Conservation (phyloP, 371 early-diverging fungal genomes). For the Amoeboaphelidium protococcarum region DNA sequence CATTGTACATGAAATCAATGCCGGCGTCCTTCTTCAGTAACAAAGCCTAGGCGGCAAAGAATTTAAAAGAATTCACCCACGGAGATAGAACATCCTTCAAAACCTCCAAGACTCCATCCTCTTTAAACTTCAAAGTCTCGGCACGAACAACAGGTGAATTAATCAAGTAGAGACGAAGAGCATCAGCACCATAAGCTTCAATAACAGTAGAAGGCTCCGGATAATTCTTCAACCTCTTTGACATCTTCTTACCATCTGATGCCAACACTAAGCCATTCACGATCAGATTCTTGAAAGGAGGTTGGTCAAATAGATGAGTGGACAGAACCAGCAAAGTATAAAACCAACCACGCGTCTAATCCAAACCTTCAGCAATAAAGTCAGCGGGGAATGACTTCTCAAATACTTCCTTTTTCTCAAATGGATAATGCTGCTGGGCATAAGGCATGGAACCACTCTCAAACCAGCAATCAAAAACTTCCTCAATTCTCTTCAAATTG, state of each 20-base stretch:
- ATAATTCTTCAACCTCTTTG: constrained; percentile 98
- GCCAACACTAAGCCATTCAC: constrained; percentile 98
- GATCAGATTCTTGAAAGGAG: constrained; percentile 99
- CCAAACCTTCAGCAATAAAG: constrained; percentile 99
- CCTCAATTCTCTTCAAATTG: constrained; percentile 67
- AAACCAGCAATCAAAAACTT: constrained; percentile 99
- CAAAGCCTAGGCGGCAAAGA: constrained; percentile 73
- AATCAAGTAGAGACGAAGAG: constrained; percentile 81
- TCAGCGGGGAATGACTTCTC: constrained; percentile 89
- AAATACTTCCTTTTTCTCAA: constrained; percentile 74
- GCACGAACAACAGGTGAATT: constrained; percentile 98
- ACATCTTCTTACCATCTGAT: constrained; percentile 99
- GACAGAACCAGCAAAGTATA: constrained; percentile 97
- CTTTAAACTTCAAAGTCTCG: constrained; percentile 88
- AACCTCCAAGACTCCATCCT: constrained; percentile 94
- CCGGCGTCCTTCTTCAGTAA: constrained; percentile 64
- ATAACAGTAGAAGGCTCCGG: constrained; percentile 82
- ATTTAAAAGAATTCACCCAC: constrained; percentile 97
- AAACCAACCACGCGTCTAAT: constrained; percentile 99
- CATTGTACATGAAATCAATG: constrained; percentile 46
- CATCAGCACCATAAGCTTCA: constrained; percentile 91
- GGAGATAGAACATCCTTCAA: constrained; percentile 87
- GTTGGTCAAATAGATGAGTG: constrained; percentile 87
- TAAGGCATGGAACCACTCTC: constrained; percentile 98
- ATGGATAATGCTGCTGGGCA: constrained; percentile 98